phyloP scores from a whole-genome alignment of 2,329 filamentous ascomycete species.

The Camptophora hylomeconis region DNA sequence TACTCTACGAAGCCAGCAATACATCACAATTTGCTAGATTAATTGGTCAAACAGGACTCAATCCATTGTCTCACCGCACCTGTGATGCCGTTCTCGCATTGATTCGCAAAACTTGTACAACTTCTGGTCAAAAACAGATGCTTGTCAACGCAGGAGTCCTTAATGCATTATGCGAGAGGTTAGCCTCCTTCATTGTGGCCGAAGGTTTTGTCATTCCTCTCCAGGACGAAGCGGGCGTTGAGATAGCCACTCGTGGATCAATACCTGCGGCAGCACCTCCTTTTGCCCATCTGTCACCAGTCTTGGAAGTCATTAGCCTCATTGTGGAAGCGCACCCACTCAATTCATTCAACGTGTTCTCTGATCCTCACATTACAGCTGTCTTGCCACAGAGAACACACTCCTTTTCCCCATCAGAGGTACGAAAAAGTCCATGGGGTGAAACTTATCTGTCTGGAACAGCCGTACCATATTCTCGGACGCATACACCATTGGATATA shows the following conservation, averaged over 20 bases:
- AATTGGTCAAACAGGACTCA: constrained; percentile 46
- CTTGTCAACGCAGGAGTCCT: constrained; percentile 62
- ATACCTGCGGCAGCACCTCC: constrained; percentile 51
- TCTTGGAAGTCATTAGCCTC: constrained; percentile 64
- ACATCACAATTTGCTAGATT: constrained; percentile 37
- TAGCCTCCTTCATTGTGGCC: constrained; percentile 55
- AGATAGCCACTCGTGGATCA: constrained; percentile 41
- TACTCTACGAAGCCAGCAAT: constrained; percentile 51
- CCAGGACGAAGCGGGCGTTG: constrained; percentile 42
- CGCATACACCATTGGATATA: constrained; percentile 49
- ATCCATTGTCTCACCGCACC: constrained; percentile 24
- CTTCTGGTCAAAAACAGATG: constrained; percentile 56
- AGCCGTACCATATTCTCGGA: constrained; percentile 31
- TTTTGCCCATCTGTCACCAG: constrained; percentile 48
- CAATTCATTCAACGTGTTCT: constrained; percentile 58
- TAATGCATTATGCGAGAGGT: constrained; percentile 60
- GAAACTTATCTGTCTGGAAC: constrained; percentile 41
- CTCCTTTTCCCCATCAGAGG: constrained; percentile 38
- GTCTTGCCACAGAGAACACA: constrained; percentile 48
- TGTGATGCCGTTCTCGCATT: constrained; percentile 30
- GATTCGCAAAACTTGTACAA: constrained; percentile 51
- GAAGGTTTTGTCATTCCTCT: constrained; percentile 57
- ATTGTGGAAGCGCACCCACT: constrained; percentile 70
- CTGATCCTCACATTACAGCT: constrained; percentile 54
- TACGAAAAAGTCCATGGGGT: constrained; percentile 38